A percentile compares a stretch with the other conserved stretches of the same genome.
Evolutionary conservation across 2,329 filamentous ascomycete species (phyloP).

Genomic region (Pseudogymnoascus sp.): DNA sequence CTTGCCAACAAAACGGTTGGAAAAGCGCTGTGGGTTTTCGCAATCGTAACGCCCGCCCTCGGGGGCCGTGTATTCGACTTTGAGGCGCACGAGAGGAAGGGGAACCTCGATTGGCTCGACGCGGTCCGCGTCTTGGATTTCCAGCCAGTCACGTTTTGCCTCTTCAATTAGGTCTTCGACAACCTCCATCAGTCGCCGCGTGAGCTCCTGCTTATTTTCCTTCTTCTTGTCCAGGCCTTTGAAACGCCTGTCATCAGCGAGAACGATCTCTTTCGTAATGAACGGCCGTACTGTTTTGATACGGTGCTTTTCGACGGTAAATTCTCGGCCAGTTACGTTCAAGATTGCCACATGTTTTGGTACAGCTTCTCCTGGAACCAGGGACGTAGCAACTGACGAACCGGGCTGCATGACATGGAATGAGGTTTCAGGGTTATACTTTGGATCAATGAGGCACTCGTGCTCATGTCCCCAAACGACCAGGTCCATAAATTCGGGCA

Average conservation of each 20-base stretch:
- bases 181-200: conserved; percentile 65
- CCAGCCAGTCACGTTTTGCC: conserved; percentile 73
- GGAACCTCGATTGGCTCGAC: conserved; percentile 56
- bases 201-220: conserved; percentile 77
- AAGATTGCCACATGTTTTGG: conserved; percentile 86
- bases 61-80: conserved; percentile 81
- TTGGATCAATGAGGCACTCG: conserved; percentile 85
- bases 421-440: conserved; percentile 74
- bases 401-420: conserved; percentile 98
- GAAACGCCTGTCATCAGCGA: conserved; percentile 70
- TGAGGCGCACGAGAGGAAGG: conserved; percentile 77
- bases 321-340: conserved; percentile 75
- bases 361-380: conserved; percentile 83
- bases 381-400: conserved; percentile 89
- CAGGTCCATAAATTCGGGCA: conserved; percentile 85
- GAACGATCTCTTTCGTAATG: conserved; percentile 72
- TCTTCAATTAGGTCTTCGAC: conserved; percentile 84
- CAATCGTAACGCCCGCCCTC: conserved; percentile 82
- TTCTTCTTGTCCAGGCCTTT: conserved; percentile 71
- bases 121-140: conserved; percentile 62
- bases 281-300: conserved; percentile 89
- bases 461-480: conserved; percentile 98
- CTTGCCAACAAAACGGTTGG: conserved; percentile 80
- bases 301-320: conserved; percentile 71
- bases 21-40: conserved; percentile 94